Evolutionary conservation across 176 grass and related monocot species (phyloP), one percentile per base, ranked within the genome.

Genomic region (Elaeis guineensis): DNA sequence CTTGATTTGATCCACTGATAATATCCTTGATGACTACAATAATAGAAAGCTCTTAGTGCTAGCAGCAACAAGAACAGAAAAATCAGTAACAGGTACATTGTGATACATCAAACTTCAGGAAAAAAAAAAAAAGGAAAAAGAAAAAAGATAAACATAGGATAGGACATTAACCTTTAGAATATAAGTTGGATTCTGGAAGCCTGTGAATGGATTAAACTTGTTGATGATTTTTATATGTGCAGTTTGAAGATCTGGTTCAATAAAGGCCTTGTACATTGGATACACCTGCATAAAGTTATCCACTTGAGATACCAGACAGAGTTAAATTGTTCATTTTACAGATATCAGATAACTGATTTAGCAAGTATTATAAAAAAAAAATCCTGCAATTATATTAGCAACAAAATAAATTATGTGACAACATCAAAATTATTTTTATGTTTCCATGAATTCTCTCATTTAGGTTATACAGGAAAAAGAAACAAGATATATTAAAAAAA

Each of bases 181-280:
- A 62, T 98, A 98, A 69, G 86, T 98, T 55, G 88, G 93, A 78
- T 98, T 92, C 72, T 98, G 93, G 72, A 98, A 98, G 51, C 87
- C 88, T 70, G 83, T 81, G 74, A 95, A 89, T 57, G 85, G 85
- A 59, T 80, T 95, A 64, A 75, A 75, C 24, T 98, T 98, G 70
- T 98, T 98, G 23, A 80, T 85, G 12, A 98, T 98, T 81, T 73
- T 83, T 78, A 93, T 98, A 66, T 98, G 94, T 22, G 94, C 88
- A 30, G 88, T 98, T 77, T 83, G 62, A 59, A 98, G 73, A 64
- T 93, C 84, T 25, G 94, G 94, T 65, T 93, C 88, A 73, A 98
- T 98, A 85, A 93, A 98, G 55, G 87, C 94, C 70, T 98, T 98
- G 68, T 98, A 98, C 88, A 98, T 98, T 69, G 94, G 94, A 77